These are phyloP conservation scores for Candida manassasensis DNA, from an alignment of 805 yeast genomes.

Conservation along the genomic window DNA sequence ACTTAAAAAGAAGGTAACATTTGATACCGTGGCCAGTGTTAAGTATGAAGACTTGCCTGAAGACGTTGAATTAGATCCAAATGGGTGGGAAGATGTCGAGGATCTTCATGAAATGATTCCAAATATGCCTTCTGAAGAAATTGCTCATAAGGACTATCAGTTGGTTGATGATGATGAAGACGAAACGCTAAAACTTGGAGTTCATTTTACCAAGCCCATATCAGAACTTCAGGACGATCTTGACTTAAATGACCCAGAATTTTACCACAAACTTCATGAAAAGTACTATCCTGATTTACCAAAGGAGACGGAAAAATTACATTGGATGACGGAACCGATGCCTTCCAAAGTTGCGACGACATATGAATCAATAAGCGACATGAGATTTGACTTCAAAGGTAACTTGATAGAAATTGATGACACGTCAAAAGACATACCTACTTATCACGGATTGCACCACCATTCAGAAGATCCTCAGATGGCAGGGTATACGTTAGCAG, in stretches of 20 bases:
- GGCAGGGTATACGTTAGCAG: conserved; percentile 89
- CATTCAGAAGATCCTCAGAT: conserved; percentile 84
- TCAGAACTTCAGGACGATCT: conserved; percentile 26
- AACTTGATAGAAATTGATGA: conserved; percentile 50
- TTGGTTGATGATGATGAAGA: conserved; percentile 29
- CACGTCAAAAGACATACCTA: conserved; percentile 32
- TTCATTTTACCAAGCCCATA: conserved; percentile 64
- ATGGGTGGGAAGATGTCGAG: conserved; percentile 48
- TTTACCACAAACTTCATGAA: conserved; percentile 71
- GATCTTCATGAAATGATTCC: conserved; percentile 52
- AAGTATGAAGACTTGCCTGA: conserved; percentile 25
- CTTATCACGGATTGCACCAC: conserved; percentile 76
- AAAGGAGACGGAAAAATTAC: conserved; percentile 69
- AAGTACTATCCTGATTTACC: conserved; percentile 90
- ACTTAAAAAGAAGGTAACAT: conserved; percentile 26
- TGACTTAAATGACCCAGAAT: conserved; percentile 73
- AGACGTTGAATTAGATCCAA: conserved; percentile 22
- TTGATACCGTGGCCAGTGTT: conserved; percentile 24
- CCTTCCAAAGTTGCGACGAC: conserved; percentile 37
- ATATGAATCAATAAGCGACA: conserved; percentile 54
- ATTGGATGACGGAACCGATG: conserved; percentile 84
- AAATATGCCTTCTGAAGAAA: conserved; percentile 29
- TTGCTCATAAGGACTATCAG: conserved; percentile 41
- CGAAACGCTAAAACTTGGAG: conserved; percentile 41
- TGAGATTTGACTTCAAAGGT: conserved; percentile 88